Percentiles rank a stretch among this genome's conserved stretches.
Evolutionary conservation across 2,329 filamentous ascomycete genomes (phyloP).

Genomic region (Aureobasidium sp.): DNA sequence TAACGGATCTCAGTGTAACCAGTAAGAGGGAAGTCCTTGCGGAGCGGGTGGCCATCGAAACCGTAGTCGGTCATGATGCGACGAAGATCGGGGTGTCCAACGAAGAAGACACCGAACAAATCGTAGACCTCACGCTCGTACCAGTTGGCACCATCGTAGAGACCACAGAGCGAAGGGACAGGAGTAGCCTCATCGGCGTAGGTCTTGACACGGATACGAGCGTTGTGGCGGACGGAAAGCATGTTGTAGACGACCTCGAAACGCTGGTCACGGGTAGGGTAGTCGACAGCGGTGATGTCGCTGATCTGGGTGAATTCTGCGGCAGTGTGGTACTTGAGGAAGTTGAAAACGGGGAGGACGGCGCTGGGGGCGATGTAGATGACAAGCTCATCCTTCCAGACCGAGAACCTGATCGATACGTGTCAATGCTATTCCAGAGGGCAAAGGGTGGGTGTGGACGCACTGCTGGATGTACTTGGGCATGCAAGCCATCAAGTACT

Average conservation of each 20-base stretch:
- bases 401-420: constrained; percentile 60
- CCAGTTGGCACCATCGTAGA: constrained; percentile 97
- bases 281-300: constrained; percentile 91
- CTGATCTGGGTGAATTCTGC: constrained; percentile 93
- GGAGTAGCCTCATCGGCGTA: constrained; percentile 95
- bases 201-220: constrained; percentile 94
- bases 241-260: constrained; percentile 99
- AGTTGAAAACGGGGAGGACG: constrained; percentile 84
- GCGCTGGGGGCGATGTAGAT: constrained; percentile 68
- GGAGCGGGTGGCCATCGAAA: constrained; percentile 92
- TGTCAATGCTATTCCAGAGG: background rate
- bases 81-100: constrained; percentile 87
- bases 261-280: constrained; percentile 87
- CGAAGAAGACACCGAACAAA: constrained; percentile 94
- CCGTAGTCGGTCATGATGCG: constrained; percentile 99
- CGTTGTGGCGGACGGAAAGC: constrained; percentile 91
- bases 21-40: constrained; percentile 96
- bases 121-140: constrained; percentile 98
- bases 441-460: constrained; percentile 14
- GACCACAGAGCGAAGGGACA: constrained; percentile 75
- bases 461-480: constrained; percentile 95
- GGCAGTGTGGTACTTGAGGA: constrained; percentile 95
- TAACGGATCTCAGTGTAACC: constrained; percentile 98
- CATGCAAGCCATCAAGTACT: constrained; percentile 92
- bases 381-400: constrained; percentile 98